Base-by-base conservation (phyloP, 306 rosid species). In the Cyamopsis tetragonoloba region DNA sequence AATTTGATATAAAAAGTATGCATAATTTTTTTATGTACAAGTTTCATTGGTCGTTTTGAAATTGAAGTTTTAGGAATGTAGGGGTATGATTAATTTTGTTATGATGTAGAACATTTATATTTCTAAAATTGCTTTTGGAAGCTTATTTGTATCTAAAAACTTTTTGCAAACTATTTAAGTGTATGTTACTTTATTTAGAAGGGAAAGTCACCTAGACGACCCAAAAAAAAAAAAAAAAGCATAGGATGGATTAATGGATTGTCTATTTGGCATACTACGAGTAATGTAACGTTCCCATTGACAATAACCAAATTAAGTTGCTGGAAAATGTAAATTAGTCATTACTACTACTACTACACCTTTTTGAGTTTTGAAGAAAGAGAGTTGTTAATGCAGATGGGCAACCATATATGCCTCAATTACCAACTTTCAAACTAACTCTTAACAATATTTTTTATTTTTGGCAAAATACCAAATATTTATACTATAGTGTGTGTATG, bases 401-500 rank as follows among this genome's bases (percentile, higher is more conserved):
- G 79, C 92, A 77, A 83, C 88, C 86, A 4, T n/a, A n/a, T n/a
- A n/a, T 51, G 27, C 61, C 57, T 44, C 4, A 14, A 17, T 11
- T 67, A 84, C 89, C 92, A 63, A 82, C 79, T 42, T 66, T 54
- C 39, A 86, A 89, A 75, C 90, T 79, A 86, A 84, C 80, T 56
- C 82, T 62, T 38, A 83, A 84, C 92, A 70, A 75, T 51, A 39
- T n/a, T n/a, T n/a, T n/a, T n/a, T n/a, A n/a, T n/a, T n/a, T n/a
- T n/a, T n/a, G n/a, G n/a, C n/a, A n/a, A n/a, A n/a, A n/a, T n/a
- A n/a, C n/a, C n/a, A n/a, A n/a, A n/a, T n/a, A n/a, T n/a, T n/a
- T n/a, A n/a, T n/a, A n/a, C n/a, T n/a, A n/a, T n/a, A n/a, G n/a
- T n/a, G n/a, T n/a, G n/a, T n/a, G n/a, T n/a, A n/a, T n/a, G n/a